Evolutionary conservation across 2,329 filamentous ascomycete genomes (phyloP).

Genomic region (Aspergillus novoparasiticus): DNA sequence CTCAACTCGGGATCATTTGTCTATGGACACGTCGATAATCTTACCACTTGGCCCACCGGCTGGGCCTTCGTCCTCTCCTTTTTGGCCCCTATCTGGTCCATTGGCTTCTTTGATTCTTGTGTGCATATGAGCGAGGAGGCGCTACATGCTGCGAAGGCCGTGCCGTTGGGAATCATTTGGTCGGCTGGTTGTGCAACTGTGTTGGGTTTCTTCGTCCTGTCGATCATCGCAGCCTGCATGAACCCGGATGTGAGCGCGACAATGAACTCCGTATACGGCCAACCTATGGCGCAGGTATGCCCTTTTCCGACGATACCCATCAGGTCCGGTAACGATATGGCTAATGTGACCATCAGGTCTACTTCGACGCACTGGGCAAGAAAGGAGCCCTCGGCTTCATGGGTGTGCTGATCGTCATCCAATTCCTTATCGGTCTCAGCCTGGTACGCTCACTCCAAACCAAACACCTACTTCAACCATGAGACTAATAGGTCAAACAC

Average conservation of each 20-base stretch:
- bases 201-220: slow-evolving; percentile 60
- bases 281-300: slow-evolving; percentile 57
- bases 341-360: slow-evolving; percentile 47
- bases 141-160: slow-evolving; percentile 60
- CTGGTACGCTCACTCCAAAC: slow-evolving; percentile 37
- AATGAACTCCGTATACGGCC: slow-evolving; percentile 55
- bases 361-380: slow-evolving; percentile 63
- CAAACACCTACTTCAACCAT: not conserved
- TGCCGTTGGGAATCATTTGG: slow-evolving; percentile 62
- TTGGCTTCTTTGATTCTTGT: slow-evolving; percentile 57
- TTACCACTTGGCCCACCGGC: slow-evolving; percentile 60
- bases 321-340: not conserved
- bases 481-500: slow-evolving; percentile 1
- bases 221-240: slow-evolving; percentile 62
- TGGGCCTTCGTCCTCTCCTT: slow-evolving; percentile 64
- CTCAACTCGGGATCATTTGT: slow-evolving; percentile 52
- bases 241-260: slow-evolving; percentile 54
- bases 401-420: slow-evolving; percentile 61
- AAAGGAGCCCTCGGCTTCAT: slow-evolving; percentile 61
- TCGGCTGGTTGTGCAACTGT: slow-evolving; percentile 54
- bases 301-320: not conserved
- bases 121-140: slow-evolving; percentile 65
- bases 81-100: slow-evolving; percentile 65
- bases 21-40: slow-evolving; percentile 59
- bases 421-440: slow-evolving; percentile 64